Evolutionary conservation across 169 alveolate species (phyloP).

Genomic region (Pseudocohnilembus persalinus): DNA sequence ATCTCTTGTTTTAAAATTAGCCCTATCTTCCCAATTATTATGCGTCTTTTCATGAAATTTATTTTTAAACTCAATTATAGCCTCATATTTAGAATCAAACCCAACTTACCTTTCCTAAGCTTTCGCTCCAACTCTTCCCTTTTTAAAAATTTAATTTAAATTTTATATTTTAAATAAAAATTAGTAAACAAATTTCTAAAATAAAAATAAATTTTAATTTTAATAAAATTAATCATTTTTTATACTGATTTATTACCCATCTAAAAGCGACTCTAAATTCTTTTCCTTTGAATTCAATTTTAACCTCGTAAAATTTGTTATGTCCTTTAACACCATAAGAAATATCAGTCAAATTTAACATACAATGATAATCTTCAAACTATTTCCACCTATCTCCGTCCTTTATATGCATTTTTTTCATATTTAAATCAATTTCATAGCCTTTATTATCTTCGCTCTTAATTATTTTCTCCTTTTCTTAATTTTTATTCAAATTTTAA

Average conservation of each 20-base stretch:
- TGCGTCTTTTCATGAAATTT: slow-evolving; percentile 61
- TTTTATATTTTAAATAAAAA: no score
- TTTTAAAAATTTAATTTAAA: slow-evolving; percentile 1
- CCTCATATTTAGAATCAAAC: slow-evolving; percentile 22
- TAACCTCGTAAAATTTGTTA: slow-evolving; percentile 55
- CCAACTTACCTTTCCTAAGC: slow-evolving; percentile 26
- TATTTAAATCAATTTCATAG: no score
- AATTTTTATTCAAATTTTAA: no score
- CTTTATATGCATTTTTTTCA: no score
- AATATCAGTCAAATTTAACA: slow-evolving; percentile 60
- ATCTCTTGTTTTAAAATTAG: slow-evolving; percentile 40
- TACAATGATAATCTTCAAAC: slow-evolving; percentile 50
- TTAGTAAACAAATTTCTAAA: no score
- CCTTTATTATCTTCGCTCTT: not conserved
- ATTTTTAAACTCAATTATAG: slow-evolving; percentile 49
- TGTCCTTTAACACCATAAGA: slow-evolving; percentile 60
- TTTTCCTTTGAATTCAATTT: slow-evolving; percentile 45
- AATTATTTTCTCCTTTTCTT: no score
- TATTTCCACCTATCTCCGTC: slow-evolving; percentile 30
- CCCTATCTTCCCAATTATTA: slow-evolving; percentile 63
- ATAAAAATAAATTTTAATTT: no score
- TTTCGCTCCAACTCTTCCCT: slow-evolving; percentile 52
- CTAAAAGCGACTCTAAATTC: slow-evolving; percentile 4
- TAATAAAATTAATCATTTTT: no score
- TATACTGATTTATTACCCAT: not conserved